These are phyloP conservation scores for Dendrobium catenatum DNA, from an alignment of 106 monocot genomes.

Conservation along the genomic window DNA sequence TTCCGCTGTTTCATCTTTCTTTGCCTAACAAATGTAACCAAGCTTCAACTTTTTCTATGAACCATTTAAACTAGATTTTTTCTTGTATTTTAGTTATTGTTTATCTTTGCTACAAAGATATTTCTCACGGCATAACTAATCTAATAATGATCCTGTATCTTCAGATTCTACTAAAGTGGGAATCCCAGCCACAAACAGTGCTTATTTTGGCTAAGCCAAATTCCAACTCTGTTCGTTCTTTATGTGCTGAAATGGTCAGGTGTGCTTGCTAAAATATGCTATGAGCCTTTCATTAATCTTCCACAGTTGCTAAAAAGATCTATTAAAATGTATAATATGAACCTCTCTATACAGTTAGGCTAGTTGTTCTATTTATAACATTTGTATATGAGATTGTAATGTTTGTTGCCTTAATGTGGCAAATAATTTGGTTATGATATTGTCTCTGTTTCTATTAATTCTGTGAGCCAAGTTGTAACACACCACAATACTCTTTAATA, in stretches of 20 bases:
- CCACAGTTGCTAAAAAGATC: constrained; percentile 2
- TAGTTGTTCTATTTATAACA: neutral
- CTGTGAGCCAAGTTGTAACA: neutral
- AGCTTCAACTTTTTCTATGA: neutral
- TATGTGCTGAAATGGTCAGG: constrained; percentile 93
- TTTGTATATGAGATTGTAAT: neutral
- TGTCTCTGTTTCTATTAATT: neutral
- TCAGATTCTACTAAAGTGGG: constrained; percentile 98
- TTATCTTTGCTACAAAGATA: neutral
- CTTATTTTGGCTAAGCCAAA: constrained; percentile 92
- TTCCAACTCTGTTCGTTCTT: constrained; percentile 61
- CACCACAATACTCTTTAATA: too few relatives aligned
- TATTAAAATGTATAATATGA: neutral
- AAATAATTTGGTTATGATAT: neutral
- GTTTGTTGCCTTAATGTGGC: neutral
- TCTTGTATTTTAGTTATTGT: constrained; percentile 3
- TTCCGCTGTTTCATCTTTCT: constrained; percentile 1
- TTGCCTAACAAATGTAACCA: neutral
- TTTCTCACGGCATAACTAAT: neutral
- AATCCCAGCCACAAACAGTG: constrained; percentile 84
- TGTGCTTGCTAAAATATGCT: constrained; percentile 25
- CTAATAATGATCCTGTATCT: constrained; percentile 9
- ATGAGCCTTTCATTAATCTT: neutral
- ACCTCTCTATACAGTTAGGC: neutral
- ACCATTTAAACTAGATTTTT: neutral